Conservation (phyloP, 2,329 filamentous ascomycete species). For the Diaporthe ampelina region DNA sequence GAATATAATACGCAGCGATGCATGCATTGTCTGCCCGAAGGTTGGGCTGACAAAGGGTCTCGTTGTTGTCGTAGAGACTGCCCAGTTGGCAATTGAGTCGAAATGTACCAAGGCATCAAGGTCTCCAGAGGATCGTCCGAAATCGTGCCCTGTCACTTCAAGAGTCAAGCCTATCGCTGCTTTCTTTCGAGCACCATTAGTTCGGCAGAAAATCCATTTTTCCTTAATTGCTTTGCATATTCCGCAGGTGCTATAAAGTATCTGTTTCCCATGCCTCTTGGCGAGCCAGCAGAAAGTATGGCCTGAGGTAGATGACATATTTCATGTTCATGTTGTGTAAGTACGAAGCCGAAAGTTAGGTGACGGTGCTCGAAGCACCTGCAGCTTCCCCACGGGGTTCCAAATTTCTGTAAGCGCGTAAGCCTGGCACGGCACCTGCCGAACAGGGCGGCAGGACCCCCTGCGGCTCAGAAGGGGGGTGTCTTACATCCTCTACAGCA, state of each 20-base stretch:
- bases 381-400: constrained; percentile 12
- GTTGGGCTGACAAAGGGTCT: too few species aligned
- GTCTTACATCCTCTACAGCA: too few species aligned
- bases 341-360: background rate
- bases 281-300: background rate
- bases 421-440: constrained; percentile 2
- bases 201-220: background rate
- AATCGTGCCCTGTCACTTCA: background rate
- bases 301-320: background rate
- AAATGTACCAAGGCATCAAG: background rate
- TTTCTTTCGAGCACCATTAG: background rate
- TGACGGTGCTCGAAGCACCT: background rate
- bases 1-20: background rate
- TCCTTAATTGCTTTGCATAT: background rate
- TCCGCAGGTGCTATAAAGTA: background rate
- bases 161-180: background rate
- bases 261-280: background rate
- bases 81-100: background rate
- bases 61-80: background rate
- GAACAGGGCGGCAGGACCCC: background rate
- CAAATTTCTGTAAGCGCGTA: background rate
- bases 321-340: background rate
- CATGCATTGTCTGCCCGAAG: background rate
- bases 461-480: constrained; percentile 18
- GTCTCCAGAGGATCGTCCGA: background rate